Percentiles rank a stretch among this genome's conserved stretches.
These are phyloP conservation scores for Leccinum boreale DNA, from an alignment of 768 basidiomycete genomes.

Conservation along the genomic window DNA sequence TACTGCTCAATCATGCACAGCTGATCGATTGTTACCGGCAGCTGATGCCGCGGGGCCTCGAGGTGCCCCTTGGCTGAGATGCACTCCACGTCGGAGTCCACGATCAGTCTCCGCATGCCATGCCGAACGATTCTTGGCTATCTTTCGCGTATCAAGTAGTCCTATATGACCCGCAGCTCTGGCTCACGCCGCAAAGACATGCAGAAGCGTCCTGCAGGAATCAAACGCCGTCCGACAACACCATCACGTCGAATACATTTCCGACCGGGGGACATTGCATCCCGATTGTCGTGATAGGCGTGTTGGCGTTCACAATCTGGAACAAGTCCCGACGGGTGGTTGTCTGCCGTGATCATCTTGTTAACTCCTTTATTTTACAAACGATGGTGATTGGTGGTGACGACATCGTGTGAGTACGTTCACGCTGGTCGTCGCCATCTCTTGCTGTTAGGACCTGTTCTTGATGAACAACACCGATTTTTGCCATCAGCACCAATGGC, in stretches of 20 bases:
- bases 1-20: background rate
- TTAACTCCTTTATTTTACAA: conserved; percentile 1
- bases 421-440: background rate
- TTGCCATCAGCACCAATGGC: background rate
- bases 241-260: background rate
- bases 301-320: background rate
- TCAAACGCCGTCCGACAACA: background rate
- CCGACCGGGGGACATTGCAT: background rate
- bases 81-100: background rate
- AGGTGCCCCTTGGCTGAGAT: background rate
- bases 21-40: background rate
- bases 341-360: background rate
- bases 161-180: background rate
- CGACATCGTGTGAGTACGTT: background rate
- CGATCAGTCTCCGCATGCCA: background rate
- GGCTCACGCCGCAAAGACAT: background rate
- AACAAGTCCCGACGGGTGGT: background rate
- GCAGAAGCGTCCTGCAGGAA: background rate
- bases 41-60: background rate
- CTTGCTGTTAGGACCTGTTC: background rate
- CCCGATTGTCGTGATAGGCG: background rate
- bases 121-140: background rate
- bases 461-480: background rate
- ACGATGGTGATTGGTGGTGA: background rate
- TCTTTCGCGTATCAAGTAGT: background rate